These are phyloP conservation scores for Debaryomyces subglobosus DNA, from an alignment of 1,139 yeast species.

Conservation along the genomic window DNA sequence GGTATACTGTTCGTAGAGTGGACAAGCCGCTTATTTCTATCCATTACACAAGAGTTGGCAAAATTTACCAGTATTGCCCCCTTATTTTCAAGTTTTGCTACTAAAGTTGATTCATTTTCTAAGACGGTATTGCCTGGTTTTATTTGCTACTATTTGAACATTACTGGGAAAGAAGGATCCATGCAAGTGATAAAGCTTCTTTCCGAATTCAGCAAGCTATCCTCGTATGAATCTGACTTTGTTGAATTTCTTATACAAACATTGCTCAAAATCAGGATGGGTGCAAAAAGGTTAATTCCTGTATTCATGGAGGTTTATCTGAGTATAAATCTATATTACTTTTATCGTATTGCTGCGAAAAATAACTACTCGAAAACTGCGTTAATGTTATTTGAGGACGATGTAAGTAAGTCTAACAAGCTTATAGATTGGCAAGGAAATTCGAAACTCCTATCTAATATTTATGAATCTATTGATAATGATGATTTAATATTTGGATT, in stretches of 20 bases:
- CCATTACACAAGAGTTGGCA: slow-evolving; percentile 37
- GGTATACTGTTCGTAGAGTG: slow-evolving; percentile 22
- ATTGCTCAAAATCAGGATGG: slow-evolving; percentile 48
- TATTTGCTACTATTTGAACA: slow-evolving; percentile 25
- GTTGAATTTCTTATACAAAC: slow-evolving; percentile 38
- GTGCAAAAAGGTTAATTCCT: slow-evolving; percentile 34
- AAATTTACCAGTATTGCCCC: slow-evolving; percentile 24
- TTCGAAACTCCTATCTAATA: slow-evolving; percentile 26
- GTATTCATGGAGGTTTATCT: slow-evolving; percentile 39
- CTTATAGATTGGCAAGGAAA: slow-evolving; percentile 15
- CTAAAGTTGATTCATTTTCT: slow-evolving; percentile 27
- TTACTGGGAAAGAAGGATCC: slow-evolving; percentile 18
- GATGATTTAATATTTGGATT: slow-evolving; percentile 65
- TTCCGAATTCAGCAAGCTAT: slow-evolving; percentile 14
- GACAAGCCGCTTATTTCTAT: slow-evolving; percentile 35
- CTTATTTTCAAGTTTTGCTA: slow-evolving; percentile 28
- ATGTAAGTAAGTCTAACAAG: slow-evolving; percentile 17
- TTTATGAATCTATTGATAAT: slow-evolving; percentile 59
- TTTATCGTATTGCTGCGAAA: slow-evolving; percentile 40
- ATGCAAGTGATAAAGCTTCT: slow-evolving; percentile 14
- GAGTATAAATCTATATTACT: slow-evolving; percentile 30
- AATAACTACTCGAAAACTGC: slow-evolving; percentile 49
- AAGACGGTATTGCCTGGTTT: slow-evolving; percentile 26
- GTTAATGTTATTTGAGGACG: slow-evolving; percentile 59
- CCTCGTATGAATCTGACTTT: slow-evolving; percentile 14